Conservation (phyloP, 2,329 filamentous ascomycete species). For the Cercospora beticola region DNA sequence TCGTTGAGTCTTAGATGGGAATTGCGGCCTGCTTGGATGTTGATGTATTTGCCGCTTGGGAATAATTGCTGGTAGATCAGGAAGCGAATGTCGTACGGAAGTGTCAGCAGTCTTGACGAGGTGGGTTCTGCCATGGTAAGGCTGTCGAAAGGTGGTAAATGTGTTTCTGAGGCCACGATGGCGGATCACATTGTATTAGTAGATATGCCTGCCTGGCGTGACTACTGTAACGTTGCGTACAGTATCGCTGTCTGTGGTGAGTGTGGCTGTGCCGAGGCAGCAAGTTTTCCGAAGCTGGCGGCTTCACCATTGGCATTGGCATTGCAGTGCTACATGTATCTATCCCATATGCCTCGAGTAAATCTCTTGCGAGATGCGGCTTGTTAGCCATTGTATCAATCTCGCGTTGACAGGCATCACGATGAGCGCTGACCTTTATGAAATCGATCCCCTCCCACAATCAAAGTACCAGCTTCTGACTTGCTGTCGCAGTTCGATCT, state of each 20-base stretch:
- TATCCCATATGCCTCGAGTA: too few species aligned
- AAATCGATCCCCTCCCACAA: not conserved
- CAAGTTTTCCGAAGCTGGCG: not conserved
- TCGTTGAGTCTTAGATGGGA: constrained; percentile 14
- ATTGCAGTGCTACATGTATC: not conserved
- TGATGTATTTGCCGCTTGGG: constrained; percentile 30
- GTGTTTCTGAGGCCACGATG: not conserved
- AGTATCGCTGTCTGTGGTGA: not conserved
- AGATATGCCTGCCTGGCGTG: not conserved
- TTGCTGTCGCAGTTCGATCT: not conserved
- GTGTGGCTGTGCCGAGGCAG: constrained; percentile 10
- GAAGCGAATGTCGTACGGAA: constrained; percentile 36
- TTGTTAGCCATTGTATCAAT: not conserved
- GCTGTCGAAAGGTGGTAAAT: not conserved
- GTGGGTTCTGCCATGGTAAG: not conserved
- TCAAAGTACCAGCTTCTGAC: not conserved
- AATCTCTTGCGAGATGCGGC: not conserved
- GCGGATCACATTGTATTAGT: not conserved
- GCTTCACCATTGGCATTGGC: not conserved
- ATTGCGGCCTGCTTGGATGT: constrained; percentile 29
- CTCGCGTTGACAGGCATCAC: not conserved
- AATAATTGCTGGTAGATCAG: constrained; percentile 36
- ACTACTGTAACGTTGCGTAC: not conserved
- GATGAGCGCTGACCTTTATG: not conserved
- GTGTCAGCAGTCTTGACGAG: constrained; percentile 18